Evolutionary conservation across 495 filamentous ascomycete genomes (phyloP), one percentile per base, ranked within the genome.

Genomic region (Bryoglossum gracile): DNA sequence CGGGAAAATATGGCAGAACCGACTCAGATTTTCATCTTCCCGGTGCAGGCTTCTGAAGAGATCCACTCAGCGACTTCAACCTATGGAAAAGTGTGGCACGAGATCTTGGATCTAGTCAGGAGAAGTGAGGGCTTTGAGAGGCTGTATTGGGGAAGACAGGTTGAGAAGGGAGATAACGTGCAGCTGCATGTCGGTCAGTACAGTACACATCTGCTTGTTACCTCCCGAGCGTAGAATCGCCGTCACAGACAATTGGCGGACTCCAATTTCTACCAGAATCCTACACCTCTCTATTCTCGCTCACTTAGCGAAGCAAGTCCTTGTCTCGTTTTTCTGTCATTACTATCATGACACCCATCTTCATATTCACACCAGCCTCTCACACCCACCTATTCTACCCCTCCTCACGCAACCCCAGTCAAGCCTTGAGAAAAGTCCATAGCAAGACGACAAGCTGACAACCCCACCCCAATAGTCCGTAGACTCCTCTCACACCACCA

Each of bases 111-210:
- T 10, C 0, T 30, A 2, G 4, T 43, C 3, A 0, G 41, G 9
- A 16, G 4, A 8, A 18, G 13, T 11, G 0, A 8, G 1, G 41
- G 48, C 4, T 57, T 49, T 24, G 16, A 37, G n/a, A 32, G 54
- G 6, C 28, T 57, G 19, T 57, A 57, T 22, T 57, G 54, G 54
- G 54, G 54, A 22, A n/a, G 50, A 11, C 43, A 51, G 9, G 26
- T 57, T n/a, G 54, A 57, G 25, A 30, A 49, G 8, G 37, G 35
- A 33, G 47, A 37, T 13, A 50, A 48, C 8, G 44, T 54, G 8
- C 43, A 54, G 28, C 14, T 54, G 4, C 54, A 57, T 28, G 41
- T 57, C 21, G 54, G 54, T 54, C 32, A 28, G 50, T n/a, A n/a
- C n/a, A n/a, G n/a, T n/a, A n/a, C n/a, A n/a, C n/a, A n/a, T n/a